Evolutionary conservation across 192 early-diverging fungal species (phyloP).

Genomic region (Geranomyces michiganensis): DNA sequence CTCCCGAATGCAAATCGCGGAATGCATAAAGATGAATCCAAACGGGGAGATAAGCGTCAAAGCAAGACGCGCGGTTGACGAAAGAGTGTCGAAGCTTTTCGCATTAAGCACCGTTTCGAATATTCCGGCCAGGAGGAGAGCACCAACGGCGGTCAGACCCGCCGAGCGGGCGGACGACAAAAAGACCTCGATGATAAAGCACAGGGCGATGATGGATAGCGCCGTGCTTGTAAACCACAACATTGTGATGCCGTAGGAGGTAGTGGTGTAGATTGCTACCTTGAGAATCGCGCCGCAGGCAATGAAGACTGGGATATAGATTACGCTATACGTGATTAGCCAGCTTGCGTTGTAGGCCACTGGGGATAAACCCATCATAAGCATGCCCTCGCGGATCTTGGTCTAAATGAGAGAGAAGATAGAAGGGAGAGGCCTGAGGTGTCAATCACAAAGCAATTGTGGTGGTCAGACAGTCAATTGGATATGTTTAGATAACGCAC

Average conservation of each 20-base stretch:
- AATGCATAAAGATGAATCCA: conserved; percentile 5
- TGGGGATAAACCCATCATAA: conserved; percentile 8
- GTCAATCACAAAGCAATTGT: background rate
- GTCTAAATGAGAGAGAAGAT: background rate
- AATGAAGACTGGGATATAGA: conserved; percentile 9
- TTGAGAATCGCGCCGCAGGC: conserved; percentile 8
- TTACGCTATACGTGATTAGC: conserved; percentile 12
- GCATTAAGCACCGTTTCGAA: conserved; percentile 5
- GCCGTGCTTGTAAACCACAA: background rate
- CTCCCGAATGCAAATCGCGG: background rate
- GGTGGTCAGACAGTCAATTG: background rate
- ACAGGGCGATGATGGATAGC: conserved; percentile 4
- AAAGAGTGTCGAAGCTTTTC: background rate
- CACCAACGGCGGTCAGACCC: conserved; percentile 7
- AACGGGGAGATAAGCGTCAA: conserved; percentile 13
- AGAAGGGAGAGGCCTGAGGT: too few species aligned
- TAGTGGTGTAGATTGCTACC: conserved; percentile 4
- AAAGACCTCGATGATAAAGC: conserved; percentile 20
- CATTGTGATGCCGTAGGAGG: background rate
- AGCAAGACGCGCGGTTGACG: background rate
- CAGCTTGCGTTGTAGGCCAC: conserved; percentile 14
- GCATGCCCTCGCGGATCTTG: background rate
- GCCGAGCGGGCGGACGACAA: conserved; percentile 22
- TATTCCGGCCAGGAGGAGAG: background rate
- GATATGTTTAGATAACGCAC: background rate